These are phyloP conservation scores for Aphanomyces astaci DNA, from an alignment of 352 stramenopile genomes.

Conservation along the genomic window DNA sequence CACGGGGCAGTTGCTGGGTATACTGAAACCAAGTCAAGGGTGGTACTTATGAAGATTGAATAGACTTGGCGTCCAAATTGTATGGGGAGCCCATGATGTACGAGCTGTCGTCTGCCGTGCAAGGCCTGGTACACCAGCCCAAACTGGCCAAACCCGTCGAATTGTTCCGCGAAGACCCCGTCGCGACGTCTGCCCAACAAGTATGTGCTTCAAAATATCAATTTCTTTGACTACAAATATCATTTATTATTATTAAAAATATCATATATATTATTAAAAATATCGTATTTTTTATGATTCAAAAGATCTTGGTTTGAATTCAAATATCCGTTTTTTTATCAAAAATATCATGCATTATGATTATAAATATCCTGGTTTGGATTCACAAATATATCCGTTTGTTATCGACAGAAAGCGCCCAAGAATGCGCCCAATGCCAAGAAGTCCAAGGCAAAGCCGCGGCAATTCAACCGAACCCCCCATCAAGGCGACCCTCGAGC, in stretches of 20 bases:
- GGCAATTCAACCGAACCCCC: neutral
- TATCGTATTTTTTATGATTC: no score
- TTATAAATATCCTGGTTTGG: no score
- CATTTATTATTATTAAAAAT: no score
- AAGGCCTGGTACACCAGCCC: constrained; percentile 40
- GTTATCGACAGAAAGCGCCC: neutral
- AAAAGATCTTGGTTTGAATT: no score
- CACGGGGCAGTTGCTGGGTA: constrained; percentile 16
- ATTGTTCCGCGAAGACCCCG: constrained; percentile 32
- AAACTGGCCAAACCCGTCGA: constrained; percentile 20
- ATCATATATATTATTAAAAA: no score
- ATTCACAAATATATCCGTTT: no score
- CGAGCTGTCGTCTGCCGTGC: constrained; percentile 61
- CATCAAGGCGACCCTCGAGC: neutral
- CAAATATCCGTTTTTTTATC: no score
- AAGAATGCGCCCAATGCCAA: no score
- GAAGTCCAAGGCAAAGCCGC: constrained; percentile 29
- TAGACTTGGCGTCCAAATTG: constrained; percentile 41
- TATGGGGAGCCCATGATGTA: constrained; percentile 72
- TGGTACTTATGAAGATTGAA: constrained; percentile 42
- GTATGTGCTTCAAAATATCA: neutral
- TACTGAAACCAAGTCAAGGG: no score
- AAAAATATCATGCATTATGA: no score
- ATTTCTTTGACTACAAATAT: no score
- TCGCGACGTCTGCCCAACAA: constrained; percentile 25